Conservation (phyloP, 352 stramenopile species). For the Pythium brachiatum region DNA sequence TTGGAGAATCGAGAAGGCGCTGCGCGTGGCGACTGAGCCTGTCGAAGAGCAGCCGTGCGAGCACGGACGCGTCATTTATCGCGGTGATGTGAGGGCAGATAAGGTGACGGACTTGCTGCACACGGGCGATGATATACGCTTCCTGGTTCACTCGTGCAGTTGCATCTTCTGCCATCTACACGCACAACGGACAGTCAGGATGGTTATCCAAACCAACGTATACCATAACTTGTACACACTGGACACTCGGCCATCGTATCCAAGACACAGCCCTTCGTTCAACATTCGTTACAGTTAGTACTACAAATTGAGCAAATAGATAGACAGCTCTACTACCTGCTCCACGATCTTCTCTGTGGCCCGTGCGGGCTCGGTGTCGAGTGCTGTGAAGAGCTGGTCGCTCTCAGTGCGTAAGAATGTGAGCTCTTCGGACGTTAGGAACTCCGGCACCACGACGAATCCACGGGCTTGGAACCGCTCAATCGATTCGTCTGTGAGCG, state of each 20-base stretch:
- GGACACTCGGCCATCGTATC: conserved; percentile 57
- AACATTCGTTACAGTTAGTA: conserved; percentile 4
- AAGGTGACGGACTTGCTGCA: conserved; percentile 20
- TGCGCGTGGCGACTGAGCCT: conserved; percentile 33
- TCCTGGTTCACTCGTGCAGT: conserved; percentile 1
- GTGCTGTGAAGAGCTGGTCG: conserved; percentile 21
- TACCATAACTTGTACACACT: conserved; percentile 16
- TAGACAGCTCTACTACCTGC: conserved; percentile 11
- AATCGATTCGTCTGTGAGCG: neutral
- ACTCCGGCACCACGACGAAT: conserved; percentile 28
- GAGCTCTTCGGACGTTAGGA: conserved; percentile 43
- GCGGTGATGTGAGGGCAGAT: neutral
- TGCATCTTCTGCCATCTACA: conserved; percentile 38
- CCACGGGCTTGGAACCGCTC: conserved; percentile 16
- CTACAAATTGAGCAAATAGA: neutral
- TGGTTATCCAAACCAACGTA: too few species aligned
- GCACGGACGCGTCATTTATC: neutral
- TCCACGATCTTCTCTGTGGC: conserved; percentile 25
- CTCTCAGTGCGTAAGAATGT: conserved; percentile 39
- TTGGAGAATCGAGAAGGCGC: neutral
- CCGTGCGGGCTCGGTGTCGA: conserved; percentile 10
- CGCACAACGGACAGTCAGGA: conserved; percentile 1
- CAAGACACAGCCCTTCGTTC: conserved; percentile 48
- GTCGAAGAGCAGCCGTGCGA: conserved; percentile 40
- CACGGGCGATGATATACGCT: conserved; percentile 20